Conservation (phyloP, 1,139 yeast genomes). For the Yamadazyma aaseri region DNA sequence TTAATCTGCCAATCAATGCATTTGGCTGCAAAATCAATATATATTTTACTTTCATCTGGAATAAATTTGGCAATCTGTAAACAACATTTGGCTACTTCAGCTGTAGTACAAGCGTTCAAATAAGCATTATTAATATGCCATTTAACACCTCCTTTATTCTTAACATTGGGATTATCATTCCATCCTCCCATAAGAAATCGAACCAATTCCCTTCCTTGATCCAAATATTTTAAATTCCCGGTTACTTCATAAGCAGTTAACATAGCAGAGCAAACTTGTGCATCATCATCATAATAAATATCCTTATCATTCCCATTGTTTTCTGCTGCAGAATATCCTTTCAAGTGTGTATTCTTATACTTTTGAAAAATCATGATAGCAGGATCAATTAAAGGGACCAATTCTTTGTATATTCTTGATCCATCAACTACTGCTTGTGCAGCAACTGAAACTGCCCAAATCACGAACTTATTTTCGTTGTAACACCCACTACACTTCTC, state of each 20-base stretch:
- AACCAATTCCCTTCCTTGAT: conserved; percentile 58
- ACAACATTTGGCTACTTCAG: conserved; percentile 69
- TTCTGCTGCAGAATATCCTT: conserved; percentile 61
- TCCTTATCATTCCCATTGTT: conserved; percentile 57
- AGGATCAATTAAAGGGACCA: conserved; percentile 56
- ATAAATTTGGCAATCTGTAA: conserved; percentile 57
- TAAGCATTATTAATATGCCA: conserved; percentile 67
- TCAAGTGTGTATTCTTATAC: conserved; percentile 51
- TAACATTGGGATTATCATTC: conserved; percentile 44
- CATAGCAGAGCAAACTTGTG: conserved; percentile 69
- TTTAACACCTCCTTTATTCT: conserved; percentile 56
- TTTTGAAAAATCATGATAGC: conserved; percentile 51
- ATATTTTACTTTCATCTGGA: conserved; percentile 43
- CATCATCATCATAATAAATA: conserved; percentile 74
- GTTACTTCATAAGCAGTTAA: conserved; percentile 71
- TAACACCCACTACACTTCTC: conserved; percentile 49
- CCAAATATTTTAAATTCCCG: conserved; percentile 51
- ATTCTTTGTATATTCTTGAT: conserved; percentile 56
- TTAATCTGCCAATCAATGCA: conserved; percentile 57
- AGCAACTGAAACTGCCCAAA: conserved; percentile 70
- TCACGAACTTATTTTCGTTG: conserved; percentile 54
- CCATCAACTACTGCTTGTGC: conserved; percentile 64
- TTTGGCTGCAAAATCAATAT: conserved; percentile 52
- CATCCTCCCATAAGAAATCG: conserved; percentile 68
- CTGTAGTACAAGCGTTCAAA: conserved; percentile 66